Evolutionary conservation across 106 monocot genomes (phyloP).

Genomic region (Dendrobium officinale): DNA sequence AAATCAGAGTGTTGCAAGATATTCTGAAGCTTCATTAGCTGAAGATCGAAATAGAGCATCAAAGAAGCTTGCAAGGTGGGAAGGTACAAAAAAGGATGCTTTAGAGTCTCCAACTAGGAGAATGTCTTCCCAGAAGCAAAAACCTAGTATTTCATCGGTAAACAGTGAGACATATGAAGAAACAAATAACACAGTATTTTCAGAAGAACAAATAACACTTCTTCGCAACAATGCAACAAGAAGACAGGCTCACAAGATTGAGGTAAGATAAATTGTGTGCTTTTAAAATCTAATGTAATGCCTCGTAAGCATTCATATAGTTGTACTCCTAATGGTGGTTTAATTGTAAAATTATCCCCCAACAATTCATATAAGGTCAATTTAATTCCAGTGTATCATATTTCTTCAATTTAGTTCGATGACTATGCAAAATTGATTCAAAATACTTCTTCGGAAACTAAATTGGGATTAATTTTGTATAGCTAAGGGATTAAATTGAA

Average conservation of each 20-base stretch:
- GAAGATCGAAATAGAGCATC: slow-evolving; percentile 14
- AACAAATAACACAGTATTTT: background rate
- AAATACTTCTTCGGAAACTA: too few species aligned
- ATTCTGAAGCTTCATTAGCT: slow-evolving; percentile 5
- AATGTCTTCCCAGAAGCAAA: slow-evolving; percentile 17
- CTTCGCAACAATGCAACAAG: slow-evolving; percentile 12
- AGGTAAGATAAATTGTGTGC: slow-evolving; percentile 42
- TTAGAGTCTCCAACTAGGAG: slow-evolving; percentile 16
- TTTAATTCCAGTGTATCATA: too few species aligned
- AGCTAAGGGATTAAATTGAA: too few species aligned
- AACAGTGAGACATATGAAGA: background rate
- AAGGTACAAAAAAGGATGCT: slow-evolving; percentile 22
- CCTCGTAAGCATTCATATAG: too few species aligned
- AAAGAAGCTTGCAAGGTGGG: slow-evolving; percentile 17
- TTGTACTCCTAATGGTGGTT: too few species aligned
- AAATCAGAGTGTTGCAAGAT: slow-evolving; percentile 16
- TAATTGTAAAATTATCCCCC: too few species aligned
- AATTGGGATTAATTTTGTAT: too few species aligned
- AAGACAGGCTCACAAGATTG: slow-evolving; percentile 32
- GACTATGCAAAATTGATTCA: too few species aligned
- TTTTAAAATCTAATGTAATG: too few species aligned
- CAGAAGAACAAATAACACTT: slow-evolving; percentile 3
- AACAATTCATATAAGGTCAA: too few species aligned
- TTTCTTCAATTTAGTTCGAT: too few species aligned
- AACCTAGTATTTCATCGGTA: background rate